Evolutionary conservation across 1,284 basidiomycete genomes (phyloP).

Genomic region (Stygiomarasmius scandens): DNA sequence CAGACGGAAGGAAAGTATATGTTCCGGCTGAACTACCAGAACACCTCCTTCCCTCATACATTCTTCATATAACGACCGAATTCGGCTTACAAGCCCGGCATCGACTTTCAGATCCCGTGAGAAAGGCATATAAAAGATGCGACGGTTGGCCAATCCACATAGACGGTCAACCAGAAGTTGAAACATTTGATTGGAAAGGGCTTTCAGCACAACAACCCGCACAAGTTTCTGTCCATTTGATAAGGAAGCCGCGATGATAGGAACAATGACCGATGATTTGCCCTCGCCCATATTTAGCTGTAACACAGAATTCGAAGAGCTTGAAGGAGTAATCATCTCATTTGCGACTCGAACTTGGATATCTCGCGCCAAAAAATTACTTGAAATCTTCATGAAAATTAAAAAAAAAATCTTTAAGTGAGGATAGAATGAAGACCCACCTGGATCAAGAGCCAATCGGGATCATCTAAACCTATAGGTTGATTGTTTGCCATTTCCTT

Average conservation of each 20-base stretch:
- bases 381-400: constrained; percentile 47
- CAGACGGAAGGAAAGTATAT: constrained; percentile 52
- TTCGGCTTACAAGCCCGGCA: constrained; percentile 19
- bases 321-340: constrained; percentile 51
- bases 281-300: constrained; percentile 67
- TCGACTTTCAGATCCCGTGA: constrained; percentile 39
- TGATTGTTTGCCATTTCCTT: too few relatives aligned
- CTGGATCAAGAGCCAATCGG: constrained; percentile 43
- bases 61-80: constrained; percentile 34
- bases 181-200: constrained; percentile 48
- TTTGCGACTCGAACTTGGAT: constrained; percentile 44
- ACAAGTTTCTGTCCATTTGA: constrained; percentile 46
- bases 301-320: constrained; percentile 37
- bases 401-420: too few relatives aligned
- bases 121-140: constrained; percentile 52
- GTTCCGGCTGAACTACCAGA: constrained; percentile 53
- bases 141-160: constrained; percentile 45
- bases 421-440: constrained; percentile 3
- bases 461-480: constrained; percentile 8
- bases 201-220: constrained; percentile 50
- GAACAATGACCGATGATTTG: constrained; percentile 57
- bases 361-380: constrained; percentile 41
- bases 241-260: constrained; percentile 40
- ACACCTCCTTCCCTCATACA: constrained; percentile 45
- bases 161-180: constrained; percentile 46